Evolutionary conservation across 192 early-diverging fungal species (phyloP), one percentile per base, ranked within the genome.

Genomic region (Podila horticola): DNA sequence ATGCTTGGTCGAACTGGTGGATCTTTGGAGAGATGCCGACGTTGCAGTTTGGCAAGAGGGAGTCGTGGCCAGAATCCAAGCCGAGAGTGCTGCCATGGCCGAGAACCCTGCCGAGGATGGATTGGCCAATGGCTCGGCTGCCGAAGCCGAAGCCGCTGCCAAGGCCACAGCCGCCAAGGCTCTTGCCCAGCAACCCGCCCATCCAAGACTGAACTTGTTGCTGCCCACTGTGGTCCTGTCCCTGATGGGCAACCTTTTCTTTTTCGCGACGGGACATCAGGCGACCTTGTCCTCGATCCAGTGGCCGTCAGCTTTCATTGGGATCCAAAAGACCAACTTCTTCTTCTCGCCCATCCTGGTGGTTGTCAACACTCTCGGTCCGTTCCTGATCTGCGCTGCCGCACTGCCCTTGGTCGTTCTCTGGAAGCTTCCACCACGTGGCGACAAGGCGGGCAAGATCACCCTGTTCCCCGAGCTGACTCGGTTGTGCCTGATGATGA

Each of bases 261-360:
- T 94, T 74, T 99, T 98, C 86, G 84, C 92, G 13, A 97, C 97
- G 2, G 96, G 95, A 12, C 98, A 99, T 75, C 98, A 99, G 82
- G 89, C 91, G 62, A 95, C 92, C 7, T 83, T 98, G 58, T 87
- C 93, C 10, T 93, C 94, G n/a, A 91, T 98, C 12, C 96, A 97
- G 69, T 98, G 95, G 95, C 90, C 92, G 28, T 84, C 94, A 0
- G 96, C 93, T 2, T 97, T 96, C 82, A 85, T 97, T 58, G 97
- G 97, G 8, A 82, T 98, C 33, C 76, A 86, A 7, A 88, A 94
- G 24, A 87, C 94, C 77, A 90, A 92, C 66, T 91, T 90, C 62
- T 64, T 89, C 11, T 63, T 91, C 30, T 93, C 93, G 5, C 92
- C 93, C 11, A 74, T 90, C 8, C 76, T 96, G 36, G 89, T 99